Base-by-base conservation (phyloP, 73 alveolate species). In the Uronychia setigera region DNA sequence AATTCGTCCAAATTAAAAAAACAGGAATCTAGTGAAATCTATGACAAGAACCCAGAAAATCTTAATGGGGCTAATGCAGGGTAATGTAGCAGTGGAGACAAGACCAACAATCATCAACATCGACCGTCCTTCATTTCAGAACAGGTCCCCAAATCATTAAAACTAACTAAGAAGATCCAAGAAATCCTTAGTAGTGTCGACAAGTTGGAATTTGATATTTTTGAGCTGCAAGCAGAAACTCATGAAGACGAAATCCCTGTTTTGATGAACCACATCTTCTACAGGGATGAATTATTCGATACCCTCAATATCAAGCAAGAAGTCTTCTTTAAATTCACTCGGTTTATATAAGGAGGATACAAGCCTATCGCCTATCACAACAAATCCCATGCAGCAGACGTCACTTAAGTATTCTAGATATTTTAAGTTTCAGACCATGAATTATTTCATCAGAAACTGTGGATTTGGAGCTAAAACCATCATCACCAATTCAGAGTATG, bases 401-500 rank as follows among this genome's bases (percentile, higher is more conserved):
- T 46, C 67, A 19, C 67, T 11, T 46, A 46, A 46, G 67, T 46
- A 46, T 11, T 46, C n/a, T 46, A 46, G 5, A 19, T 5, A 5
- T 46, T 82, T n/a, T n/a, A n/a, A n/a, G 9, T 32, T 78, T 1
- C 26, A 77, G 33, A 78, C 78, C 25, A 35, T 80, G 13, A 58
- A 82, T 31, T 82, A 82, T 33, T 74, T 58, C 33, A 59, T 80
- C 34, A 58, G 29, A 31, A 31, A 74, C n/a, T 32, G 83, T 29
- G 89, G 83, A 29, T 32, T 82, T 0, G 31, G 28, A 77, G 33
- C 67, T 19, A 46, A 46, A 19, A 19, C 67, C n/a, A n/a, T n/a
- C 60, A 78, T 95, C 28, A 78, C 81, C n/a, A 84, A 91, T 59
- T 29, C 59, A 13, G 94, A 91, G 78, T 32, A 81, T n/a, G 88